phyloP scores from a whole-genome alignment of 2,329 filamentous ascomycete species.

The Cordyceps tenuipes region DNA sequence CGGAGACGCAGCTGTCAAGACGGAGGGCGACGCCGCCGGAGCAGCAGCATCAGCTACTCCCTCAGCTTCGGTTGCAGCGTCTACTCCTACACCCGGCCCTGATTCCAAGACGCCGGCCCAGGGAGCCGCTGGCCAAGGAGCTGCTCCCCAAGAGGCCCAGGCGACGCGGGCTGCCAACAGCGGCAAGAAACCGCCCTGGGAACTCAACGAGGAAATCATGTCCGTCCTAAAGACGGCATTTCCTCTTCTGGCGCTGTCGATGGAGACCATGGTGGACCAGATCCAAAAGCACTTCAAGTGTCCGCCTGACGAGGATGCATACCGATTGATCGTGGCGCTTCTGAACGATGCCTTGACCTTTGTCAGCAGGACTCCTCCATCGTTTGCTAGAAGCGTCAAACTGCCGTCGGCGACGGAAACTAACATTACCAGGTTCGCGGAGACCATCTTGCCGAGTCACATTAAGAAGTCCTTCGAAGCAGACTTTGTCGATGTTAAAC shows the following conservation, averaged over 20 bases:
- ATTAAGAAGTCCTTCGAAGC: slow-evolving; percentile 94
- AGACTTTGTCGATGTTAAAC: slow-evolving; percentile 94
- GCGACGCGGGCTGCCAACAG: slow-evolving; percentile 17
- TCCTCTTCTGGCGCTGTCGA: slow-evolving; percentile 86
- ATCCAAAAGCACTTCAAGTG: slow-evolving; percentile 99
- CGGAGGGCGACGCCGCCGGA: slow-evolving; percentile 30
- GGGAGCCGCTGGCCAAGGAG: not conserved
- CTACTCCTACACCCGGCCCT: slow-evolving; percentile 20
- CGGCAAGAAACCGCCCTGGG: slow-evolving; percentile 80
- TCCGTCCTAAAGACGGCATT: slow-evolving; percentile 94
- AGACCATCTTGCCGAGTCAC: slow-evolving; percentile 88
- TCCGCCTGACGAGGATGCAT: slow-evolving; percentile 94
- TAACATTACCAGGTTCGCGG: slow-evolving; percentile 93
- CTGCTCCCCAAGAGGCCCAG: not conserved
- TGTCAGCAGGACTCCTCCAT: slow-evolving; percentile 75
- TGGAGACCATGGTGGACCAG: slow-evolving; percentile 99
- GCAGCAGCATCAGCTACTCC: slow-evolving; percentile 8
- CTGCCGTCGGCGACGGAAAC: slow-evolving; percentile 83
- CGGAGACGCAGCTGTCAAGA: slow-evolving; percentile 35
- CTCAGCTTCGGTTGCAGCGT: slow-evolving; percentile 17
- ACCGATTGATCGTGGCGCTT: slow-evolving; percentile 91
- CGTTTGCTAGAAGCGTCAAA: slow-evolving; percentile 86
- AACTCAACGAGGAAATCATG: slow-evolving; percentile 92
- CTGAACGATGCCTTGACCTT: slow-evolving; percentile 93
- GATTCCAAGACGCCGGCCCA: not conserved